Conservation (phyloP, 2,329 filamentous ascomycete species). For the Trichoderma atroviride region DNA sequence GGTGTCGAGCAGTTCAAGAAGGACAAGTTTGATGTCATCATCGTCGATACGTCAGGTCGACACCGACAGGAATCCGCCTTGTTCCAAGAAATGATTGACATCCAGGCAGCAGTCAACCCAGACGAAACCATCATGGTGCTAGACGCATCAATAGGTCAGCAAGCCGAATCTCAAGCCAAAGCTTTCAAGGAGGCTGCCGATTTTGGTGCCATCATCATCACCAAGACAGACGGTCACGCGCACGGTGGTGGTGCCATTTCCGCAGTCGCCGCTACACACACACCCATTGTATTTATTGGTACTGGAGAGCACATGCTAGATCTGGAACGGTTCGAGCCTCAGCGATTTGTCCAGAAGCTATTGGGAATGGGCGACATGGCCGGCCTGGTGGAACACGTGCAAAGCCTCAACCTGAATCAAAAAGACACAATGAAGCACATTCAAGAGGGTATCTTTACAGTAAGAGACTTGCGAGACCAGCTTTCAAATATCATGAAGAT, state of each 20-base stretch:
- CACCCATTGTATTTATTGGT: conserved; percentile 96
- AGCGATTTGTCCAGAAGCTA: conserved; percentile 90
- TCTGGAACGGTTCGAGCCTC: conserved; percentile 86
- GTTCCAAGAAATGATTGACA: conserved; percentile 97
- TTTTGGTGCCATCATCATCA: conserved; percentile 98
- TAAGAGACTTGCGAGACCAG: conserved; percentile 92
- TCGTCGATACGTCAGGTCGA: conserved; percentile 94
- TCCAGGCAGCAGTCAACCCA: conserved; percentile 84
- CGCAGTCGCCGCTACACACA: conserved; percentile 92
- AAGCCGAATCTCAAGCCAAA: conserved; percentile 89
- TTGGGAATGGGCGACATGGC: conserved; percentile 97
- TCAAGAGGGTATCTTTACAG: conserved; percentile 91
- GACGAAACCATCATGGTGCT: conserved; percentile 99
- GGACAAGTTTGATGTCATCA: conserved; percentile 96
- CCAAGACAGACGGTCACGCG: conserved; percentile 95
- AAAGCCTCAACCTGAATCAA: conserved; percentile 91
- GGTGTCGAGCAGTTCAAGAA: conserved; percentile 99
- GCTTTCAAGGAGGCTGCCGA: conserved; percentile 97
- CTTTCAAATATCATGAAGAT: conserved; percentile 99
- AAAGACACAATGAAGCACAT: conserved; percentile 99
- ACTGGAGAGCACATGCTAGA: conserved; percentile 98
- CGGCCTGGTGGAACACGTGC: conserved; percentile 93
- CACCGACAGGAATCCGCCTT: conserved; percentile 94
- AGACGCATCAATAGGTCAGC: conserved; percentile 94
- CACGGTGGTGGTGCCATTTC: conserved; percentile 97